Percentiles rank a stretch among this genome's conserved stretches.
Conservation (phyloP, 2,329 filamentous ascomycete species). For the Diplodia sapinea region DNA sequence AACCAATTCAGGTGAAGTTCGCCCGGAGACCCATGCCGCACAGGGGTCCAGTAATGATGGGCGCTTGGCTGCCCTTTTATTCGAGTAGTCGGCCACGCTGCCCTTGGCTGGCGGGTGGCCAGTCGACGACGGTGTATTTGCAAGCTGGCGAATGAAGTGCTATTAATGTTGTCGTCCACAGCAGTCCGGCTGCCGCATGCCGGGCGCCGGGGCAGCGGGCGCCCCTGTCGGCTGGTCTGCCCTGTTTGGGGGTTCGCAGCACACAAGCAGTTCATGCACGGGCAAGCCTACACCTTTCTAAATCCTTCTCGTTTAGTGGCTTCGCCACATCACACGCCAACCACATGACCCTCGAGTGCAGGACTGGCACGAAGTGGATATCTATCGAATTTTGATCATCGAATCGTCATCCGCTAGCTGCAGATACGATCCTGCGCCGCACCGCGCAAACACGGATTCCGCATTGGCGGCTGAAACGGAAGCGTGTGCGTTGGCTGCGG, state of each 20-base stretch:
- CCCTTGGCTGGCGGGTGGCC: neutral
- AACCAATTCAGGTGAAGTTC: neutral
- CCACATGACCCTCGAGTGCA: constrained; percentile 18
- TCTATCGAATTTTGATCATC: neutral
- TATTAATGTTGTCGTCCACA: neutral
- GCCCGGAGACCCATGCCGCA: constrained; percentile 5
- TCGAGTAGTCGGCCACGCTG: no score
- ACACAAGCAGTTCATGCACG: constrained; percentile 6
- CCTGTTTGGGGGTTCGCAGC: constrained; percentile 7
- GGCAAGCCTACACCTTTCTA: neutral
- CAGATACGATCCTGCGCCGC: neutral
- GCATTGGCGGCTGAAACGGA: neutral
- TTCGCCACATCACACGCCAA: constrained; percentile 5
- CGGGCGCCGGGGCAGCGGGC: neutral
- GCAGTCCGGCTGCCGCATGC: neutral
- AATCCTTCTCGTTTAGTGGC: constrained; percentile 24
- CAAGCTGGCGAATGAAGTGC: neutral
- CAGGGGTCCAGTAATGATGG: neutral
- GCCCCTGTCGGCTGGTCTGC: constrained; percentile 3
- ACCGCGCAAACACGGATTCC: neutral
- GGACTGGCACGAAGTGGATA: constrained; percentile 3
- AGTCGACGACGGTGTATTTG: neutral
- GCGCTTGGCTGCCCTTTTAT: constrained; percentile 5
- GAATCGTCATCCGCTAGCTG: constrained; percentile 6
- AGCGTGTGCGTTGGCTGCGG: constrained; percentile 21